phyloP scores from a whole-genome alignment of 495 filamentous ascomycete genomes.

The Xylaria grammica region DNA sequence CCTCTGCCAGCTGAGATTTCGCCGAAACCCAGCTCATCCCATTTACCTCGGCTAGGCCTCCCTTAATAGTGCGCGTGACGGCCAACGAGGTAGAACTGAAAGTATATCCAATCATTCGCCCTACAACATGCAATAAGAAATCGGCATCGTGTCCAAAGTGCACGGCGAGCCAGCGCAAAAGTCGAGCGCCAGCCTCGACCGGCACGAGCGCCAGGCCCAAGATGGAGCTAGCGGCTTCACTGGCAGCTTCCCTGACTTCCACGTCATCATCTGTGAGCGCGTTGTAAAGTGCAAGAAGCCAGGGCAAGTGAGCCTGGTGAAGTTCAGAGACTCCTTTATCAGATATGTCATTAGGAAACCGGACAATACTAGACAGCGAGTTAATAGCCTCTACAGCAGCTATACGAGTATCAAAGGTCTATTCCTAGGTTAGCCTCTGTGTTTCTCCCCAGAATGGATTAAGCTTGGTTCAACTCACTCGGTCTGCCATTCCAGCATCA shows the following conservation, averaged over 20 bases:
- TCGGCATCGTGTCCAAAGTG: slow-evolving; percentile 31
- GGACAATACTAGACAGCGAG: slow-evolving; percentile 36
- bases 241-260: slow-evolving; percentile 73
- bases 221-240: slow-evolving; percentile 50
- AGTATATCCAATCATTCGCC: slow-evolving; percentile 41
- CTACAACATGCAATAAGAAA: slow-evolving; percentile 41
- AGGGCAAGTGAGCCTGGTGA: slow-evolving; percentile 38
- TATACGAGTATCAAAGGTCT: slow-evolving; percentile 71
- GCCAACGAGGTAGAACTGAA: slow-evolving; percentile 16
- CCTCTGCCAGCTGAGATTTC: slow-evolving; percentile 50
- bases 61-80: background rate
- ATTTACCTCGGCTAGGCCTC: background rate
- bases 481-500: slow-evolving; percentile 47
- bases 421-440: slow-evolving; percentile 12
- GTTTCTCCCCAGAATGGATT: background rate
- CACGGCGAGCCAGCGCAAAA: slow-evolving; percentile 43
- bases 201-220: slow-evolving; percentile 43
- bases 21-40: slow-evolving; percentile 45
- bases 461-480: slow-evolving; percentile 38
- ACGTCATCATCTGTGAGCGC: slow-evolving; percentile 87
- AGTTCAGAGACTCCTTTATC: slow-evolving; percentile 27
- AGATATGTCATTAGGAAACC: slow-evolving; percentile 32
- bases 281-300: slow-evolving; percentile 56
- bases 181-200: slow-evolving; percentile 43
- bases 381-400: slow-evolving; percentile 55